Evolutionary conservation across 139 green algal genomes (phyloP).

Genomic region (Chlamydomonas asymmetrica): DNA sequence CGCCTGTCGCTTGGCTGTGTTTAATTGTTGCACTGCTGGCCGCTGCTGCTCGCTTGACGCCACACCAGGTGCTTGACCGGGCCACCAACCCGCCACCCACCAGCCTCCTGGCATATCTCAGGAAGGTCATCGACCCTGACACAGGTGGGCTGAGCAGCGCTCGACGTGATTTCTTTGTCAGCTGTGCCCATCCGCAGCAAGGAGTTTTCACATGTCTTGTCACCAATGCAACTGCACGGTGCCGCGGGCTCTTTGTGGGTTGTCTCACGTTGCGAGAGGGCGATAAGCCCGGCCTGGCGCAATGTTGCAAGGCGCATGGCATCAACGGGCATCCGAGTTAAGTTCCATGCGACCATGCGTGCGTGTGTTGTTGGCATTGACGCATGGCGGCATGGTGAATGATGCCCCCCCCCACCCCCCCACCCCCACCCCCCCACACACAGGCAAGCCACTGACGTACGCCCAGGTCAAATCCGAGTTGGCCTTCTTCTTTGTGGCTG

Average conservation of each 20-base stretch:
- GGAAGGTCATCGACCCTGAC: slow-evolving; percentile 4
- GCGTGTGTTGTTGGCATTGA: too few relatives aligned
- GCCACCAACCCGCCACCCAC: too few relatives aligned
- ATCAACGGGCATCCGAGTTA: neutral
- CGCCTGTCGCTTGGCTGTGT: too few relatives aligned
- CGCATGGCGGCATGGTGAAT: neutral
- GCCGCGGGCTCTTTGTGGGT: neutral
- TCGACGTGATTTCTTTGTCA: too few relatives aligned
- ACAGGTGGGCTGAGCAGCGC: neutral
- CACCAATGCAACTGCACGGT: too few relatives aligned
- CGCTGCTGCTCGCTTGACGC: too few relatives aligned
- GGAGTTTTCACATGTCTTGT: too few relatives aligned
- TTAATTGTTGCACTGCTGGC: too few relatives aligned
- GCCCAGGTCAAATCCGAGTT: slow-evolving; percentile 25
- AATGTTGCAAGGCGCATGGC: neutral
- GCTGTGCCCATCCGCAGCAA: too few relatives aligned
- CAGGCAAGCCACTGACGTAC: slow-evolving; percentile 20
- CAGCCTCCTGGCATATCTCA: slow-evolving; percentile 26
- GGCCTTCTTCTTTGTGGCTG: slow-evolving; percentile 23
- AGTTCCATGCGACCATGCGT: too few relatives aligned
- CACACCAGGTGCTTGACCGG: too few relatives aligned
- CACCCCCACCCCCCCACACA: too few relatives aligned
- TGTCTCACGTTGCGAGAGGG: neutral
- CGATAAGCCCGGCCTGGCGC: neutral
- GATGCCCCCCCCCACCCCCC: neutral